These are phyloP conservation scores for Tetrapisispora taiwanensis DNA, from an alignment of 805 yeast species.

Conservation along the genomic window DNA sequence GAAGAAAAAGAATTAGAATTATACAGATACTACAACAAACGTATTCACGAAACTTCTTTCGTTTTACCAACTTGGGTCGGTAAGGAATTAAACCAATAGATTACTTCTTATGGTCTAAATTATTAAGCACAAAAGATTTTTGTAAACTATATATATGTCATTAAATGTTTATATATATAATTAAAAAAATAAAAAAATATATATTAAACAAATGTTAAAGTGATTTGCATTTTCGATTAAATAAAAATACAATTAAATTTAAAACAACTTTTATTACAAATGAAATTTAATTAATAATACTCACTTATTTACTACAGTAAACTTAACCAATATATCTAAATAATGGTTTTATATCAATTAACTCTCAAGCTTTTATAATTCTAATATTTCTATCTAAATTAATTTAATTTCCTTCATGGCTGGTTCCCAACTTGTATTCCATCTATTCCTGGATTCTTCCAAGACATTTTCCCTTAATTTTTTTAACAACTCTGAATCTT, in stretches of 20 bases:
- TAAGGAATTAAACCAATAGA: constrained; percentile 31
- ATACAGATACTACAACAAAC: constrained; percentile 73
- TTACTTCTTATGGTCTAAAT: not conserved
- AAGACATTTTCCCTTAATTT: constrained; percentile 59
- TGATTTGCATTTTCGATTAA: too few relatives aligned
- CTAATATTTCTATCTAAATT: not conserved
- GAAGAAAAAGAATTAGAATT: constrained; percentile 52
- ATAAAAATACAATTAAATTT: too few relatives aligned
- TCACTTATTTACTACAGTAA: too few relatives aligned
- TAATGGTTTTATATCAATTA: too few relatives aligned
- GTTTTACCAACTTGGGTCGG: constrained; percentile 89
- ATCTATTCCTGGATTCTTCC: constrained; percentile 53
- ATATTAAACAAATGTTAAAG: too few relatives aligned
- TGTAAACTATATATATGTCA: constrained; percentile 1
- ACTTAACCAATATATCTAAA: too few relatives aligned
- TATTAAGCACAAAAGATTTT: not conserved
- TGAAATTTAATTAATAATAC: too few relatives aligned
- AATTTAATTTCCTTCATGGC: constrained; percentile 18
- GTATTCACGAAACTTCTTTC: constrained; percentile 80
- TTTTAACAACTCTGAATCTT: constrained; percentile 26
- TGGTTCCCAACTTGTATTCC: constrained; percentile 69
- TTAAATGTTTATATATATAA: not conserved
- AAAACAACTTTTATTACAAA: too few relatives aligned
- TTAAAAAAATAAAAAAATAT: not conserved
- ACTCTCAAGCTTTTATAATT: too few relatives aligned